Percentiles rank a stretch among this genome's conserved stretches.
These are phyloP conservation scores for Heliamphora exappendiculata DNA, from an alignment of 148 eudicot genomes.

Conservation along the genomic window DNA sequence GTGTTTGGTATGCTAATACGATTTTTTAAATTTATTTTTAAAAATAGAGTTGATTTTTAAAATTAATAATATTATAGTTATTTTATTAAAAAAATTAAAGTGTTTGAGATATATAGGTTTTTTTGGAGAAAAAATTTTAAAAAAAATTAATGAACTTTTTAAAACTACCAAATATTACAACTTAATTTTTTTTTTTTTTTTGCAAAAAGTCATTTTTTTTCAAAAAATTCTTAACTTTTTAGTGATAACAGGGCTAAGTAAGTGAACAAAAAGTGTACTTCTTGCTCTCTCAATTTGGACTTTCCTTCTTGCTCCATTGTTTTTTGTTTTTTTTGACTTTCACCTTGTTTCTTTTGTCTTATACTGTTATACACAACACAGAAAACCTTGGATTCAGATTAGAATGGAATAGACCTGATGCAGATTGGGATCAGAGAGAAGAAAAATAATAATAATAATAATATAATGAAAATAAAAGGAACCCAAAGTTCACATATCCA, in stretches of 20 bases:
- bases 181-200: neutral
- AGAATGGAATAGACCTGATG: slow-evolving; percentile 21
- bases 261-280: no score
- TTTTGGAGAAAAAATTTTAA: no score
- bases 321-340: slow-evolving; percentile 1
- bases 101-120: no score
- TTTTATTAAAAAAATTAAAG: no score
- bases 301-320: neutral
- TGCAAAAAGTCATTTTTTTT: neutral
- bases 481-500: neutral
- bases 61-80: no score
- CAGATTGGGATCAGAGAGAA: slow-evolving; percentile 22
- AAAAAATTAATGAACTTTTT: no score
- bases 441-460: neutral
- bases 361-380: neutral
- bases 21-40: no score
- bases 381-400: slow-evolving; percentile 13
- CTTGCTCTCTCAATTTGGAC: neutral
- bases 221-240: neutral
- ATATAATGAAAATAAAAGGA: neutral
- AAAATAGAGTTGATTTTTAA: no score
- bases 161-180: neutral
- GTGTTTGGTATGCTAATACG: no score
- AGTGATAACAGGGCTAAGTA: no score
- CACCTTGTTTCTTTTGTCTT: slow-evolving; percentile 3